Base-by-base conservation (phyloP, 2,329 filamentous ascomycete species). In the Arthroderma sp. region DNA sequence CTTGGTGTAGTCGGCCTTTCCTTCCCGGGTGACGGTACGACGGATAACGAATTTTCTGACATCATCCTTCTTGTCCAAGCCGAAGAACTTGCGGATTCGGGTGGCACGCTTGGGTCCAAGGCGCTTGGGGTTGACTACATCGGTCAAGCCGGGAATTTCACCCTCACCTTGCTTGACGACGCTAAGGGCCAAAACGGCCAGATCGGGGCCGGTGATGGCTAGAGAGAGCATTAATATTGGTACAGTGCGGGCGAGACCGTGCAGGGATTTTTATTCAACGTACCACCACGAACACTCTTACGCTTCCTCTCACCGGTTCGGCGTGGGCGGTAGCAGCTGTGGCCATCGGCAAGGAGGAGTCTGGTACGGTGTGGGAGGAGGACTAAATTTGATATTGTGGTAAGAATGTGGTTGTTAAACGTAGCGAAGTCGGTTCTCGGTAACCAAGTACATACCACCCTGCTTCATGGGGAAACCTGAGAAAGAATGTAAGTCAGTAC, bases 61-160 rank as follows among this genome's bases (percentile, higher is more conserved):
- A 85, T 98, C 91, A 79, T 98, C 91, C 83, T 96, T 88, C 88
- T 96, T 96, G 85, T 83, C 89, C 80, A 98, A 85, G 77, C 86
- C 82, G 78, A 96, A 98, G 84, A 98, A 98, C 70, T 81, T 83
- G 73, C 89, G 86, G 76, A 98, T 96, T 87, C 96, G 98, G 77
- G 87, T 94, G 68, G 91, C 91, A 67, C 91, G 85, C 88, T 98
- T 98, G 77, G 91, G 91, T 62, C 91, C 91, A 67, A 98, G 85
- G 65, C 91, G 85, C 85, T 98, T 98, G 72, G 91, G 91, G 79
- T 94, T 85, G 67, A 96, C 87, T 69, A 83, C 80, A 72, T 98
- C 91, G 77, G 91, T 98, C 58, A 98, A 75, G 65, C 91, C 91
- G 69, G 91, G 89, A 68, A 98, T 82, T 52, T 96, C 89, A 59